Evolutionary conservation across 805 yeast genomes (phyloP), one percentile per base, ranked within the genome.

Genomic region (Komagataella phaffii): DNA sequence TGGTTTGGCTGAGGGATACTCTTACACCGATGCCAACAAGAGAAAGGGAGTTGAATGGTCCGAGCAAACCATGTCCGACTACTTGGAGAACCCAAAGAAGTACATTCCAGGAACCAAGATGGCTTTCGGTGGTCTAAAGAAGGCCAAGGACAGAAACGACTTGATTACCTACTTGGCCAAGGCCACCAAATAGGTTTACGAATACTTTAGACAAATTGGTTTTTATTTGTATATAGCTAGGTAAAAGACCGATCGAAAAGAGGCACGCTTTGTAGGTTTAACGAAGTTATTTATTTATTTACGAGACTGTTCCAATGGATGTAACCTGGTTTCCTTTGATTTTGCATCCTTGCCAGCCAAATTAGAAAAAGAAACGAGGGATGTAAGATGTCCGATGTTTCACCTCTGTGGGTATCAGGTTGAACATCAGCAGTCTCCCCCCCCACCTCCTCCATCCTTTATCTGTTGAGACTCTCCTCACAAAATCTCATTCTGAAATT

Each of bases 71-170:
- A 80, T 93, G 85, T 79, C 85, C 63, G 96, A 87, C 72, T 93
- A 93, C 85, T 82, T 93, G 74, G 95, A 86, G 76, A 93, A 93
- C 87, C 99, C 99, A 77, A 93, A 93, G 95, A 93, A 93, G 79
- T 93, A 89, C 80, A 89, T 93, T 63, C 99, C 99, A 70, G 99
- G 99, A 74, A 93, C 98, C 79, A 93, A 93, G 86, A 93, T 93
- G 99, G 98, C 99, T 59, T 93, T 91, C 66, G 99, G 96, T 77
- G 99, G 99, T 78, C 82, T 93, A 75, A 93, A 93, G 90, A 93
- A 93, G 82, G 84, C 89, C 59, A 91, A 89, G 85, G 99, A 93
- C 80, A 88, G 98, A 84, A 87, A 88, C 77, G 98, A 93, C 72
- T 77, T 93, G 72, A 75, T 91, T 66, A 81, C 98, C 64, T 91